Conservation (phyloP, 495 filamentous ascomycete species). For the Neurospora sp. region DNA sequence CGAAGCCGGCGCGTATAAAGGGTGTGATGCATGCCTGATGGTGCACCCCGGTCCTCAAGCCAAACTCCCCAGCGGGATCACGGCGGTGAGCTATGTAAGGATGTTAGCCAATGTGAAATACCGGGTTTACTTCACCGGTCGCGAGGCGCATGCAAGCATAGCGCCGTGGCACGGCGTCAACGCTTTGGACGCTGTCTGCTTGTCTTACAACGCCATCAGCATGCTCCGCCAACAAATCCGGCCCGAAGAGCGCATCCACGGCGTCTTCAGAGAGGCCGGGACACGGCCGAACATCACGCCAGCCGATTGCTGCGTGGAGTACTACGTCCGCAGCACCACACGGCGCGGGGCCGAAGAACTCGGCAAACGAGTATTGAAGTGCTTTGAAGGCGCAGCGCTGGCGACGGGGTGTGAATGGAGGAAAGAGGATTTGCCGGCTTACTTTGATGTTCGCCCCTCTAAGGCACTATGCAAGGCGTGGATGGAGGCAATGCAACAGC, state of each 20-base stretch:
- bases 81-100: too few relatives aligned
- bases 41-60: slow-evolving; percentile 39
- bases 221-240: slow-evolving; percentile 53
- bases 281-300: slow-evolving; percentile 40
- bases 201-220: slow-evolving; percentile 51
- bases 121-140: slow-evolving; percentile 32
- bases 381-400: slow-evolving; percentile 46
- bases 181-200: slow-evolving; percentile 51
- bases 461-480: slow-evolving; percentile 40
- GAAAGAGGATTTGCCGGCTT: slow-evolving; percentile 37
- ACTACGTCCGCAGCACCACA: slow-evolving; percentile 44
- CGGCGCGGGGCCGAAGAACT: slow-evolving; percentile 32
- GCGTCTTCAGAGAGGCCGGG: slow-evolving; percentile 18
- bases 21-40: slow-evolving; percentile 42
- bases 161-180: slow-evolving; percentile 59
- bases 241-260: slow-evolving; percentile 25
- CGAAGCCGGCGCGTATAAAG: slow-evolving; percentile 38
- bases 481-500: slow-evolving; percentile 32
- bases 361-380: slow-evolving; percentile 40
- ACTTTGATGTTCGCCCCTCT: slow-evolving; percentile 44
- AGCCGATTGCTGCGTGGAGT: slow-evolving; percentile 41
- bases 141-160: slow-evolving; percentile 46
- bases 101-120: slow-evolving; percentile 44
- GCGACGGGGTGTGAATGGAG: slow-evolving; percentile 46
- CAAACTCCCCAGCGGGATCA: slow-evolving; percentile 10